These are phyloP conservation scores for Naumovozyma baii DNA, from an alignment of 805 yeast species.

Conservation along the genomic window DNA sequence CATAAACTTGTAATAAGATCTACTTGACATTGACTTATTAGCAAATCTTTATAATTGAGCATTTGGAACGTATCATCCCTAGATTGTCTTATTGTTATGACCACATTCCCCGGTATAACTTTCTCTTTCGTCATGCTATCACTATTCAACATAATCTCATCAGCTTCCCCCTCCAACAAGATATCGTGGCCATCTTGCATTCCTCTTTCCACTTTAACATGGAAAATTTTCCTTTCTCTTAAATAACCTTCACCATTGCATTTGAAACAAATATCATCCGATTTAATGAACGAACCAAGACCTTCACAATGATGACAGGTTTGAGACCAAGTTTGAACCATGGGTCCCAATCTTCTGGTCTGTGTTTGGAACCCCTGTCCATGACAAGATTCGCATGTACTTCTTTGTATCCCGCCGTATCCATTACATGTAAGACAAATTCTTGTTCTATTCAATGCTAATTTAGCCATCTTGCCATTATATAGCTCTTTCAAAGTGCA, in stretches of 20 bases:
- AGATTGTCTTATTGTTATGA: slow-evolving; percentile 36
- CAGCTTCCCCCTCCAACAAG: slow-evolving; percentile 51
- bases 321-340: slow-evolving; percentile 34
- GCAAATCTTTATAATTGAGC: slow-evolving; percentile 38
- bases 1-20: slow-evolving; percentile 46
- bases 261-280: slow-evolving; percentile 31
- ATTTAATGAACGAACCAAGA: slow-evolving; percentile 29
- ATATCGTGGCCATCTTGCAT: slow-evolving; percentile 42
- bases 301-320: slow-evolving; percentile 40
- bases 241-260: slow-evolving; percentile 40
- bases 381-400: slow-evolving; percentile 32
- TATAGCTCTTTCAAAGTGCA: slow-evolving; percentile 49
- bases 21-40: slow-evolving; percentile 34
- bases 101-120: slow-evolving; percentile 57
- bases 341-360: slow-evolving; percentile 38
- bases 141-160: slow-evolving; percentile 41
- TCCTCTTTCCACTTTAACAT: slow-evolving; percentile 49
- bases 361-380: slow-evolving; percentile 37
- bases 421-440: slow-evolving; percentile 45
- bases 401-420: slow-evolving; percentile 34
- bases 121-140: slow-evolving; percentile 15
- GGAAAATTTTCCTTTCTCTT: slow-evolving; percentile 41
- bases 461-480: slow-evolving; percentile 45
- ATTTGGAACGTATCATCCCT: slow-evolving; percentile 12
- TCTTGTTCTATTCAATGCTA: slow-evolving; percentile 43